Percentiles rank a stretch among this genome's conserved stretches.
Conservation (phyloP, 257 asterid species). For the Dorcoceras hygrometricum region DNA sequence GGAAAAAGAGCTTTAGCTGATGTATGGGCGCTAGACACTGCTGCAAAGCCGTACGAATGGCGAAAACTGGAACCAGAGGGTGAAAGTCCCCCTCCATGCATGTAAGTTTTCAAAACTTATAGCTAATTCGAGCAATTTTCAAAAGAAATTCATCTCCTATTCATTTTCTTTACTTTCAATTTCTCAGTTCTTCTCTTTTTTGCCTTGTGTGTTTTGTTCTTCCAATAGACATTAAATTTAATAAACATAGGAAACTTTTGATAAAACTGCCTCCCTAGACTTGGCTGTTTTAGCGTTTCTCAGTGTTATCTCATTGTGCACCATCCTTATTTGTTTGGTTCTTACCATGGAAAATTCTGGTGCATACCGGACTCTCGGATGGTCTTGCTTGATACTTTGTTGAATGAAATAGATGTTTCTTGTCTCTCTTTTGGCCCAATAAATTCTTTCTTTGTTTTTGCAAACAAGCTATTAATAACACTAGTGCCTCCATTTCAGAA, state of each 20-base stretch:
- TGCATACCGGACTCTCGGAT: background rate
- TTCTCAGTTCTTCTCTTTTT: background rate
- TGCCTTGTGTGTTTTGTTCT: background rate
- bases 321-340: background rate
- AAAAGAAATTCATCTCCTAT: background rate
- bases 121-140: background rate
- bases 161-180: background rate
- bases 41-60: conserved; percentile 99
- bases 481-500: background rate
- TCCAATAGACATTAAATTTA: background rate
- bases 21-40: conserved; percentile 99
- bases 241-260: background rate
- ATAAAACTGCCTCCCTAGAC: background rate
- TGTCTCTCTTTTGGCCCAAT: background rate
- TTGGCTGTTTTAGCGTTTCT: background rate
- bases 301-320: background rate
- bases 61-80: conserved; percentile 98
- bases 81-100: conserved; percentile 99
- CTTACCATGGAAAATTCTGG: background rate
- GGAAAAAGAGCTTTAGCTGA: conserved; percentile 94
- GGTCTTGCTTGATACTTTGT: background rate
- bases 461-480: background rate
- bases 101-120: conserved; percentile 47
- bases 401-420: background rate
- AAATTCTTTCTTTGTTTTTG: too few species aligned